Percentiles rank a stretch among this genome's conserved stretches.
These are phyloP conservation scores for Penicillium sp. DNA, from an alignment of 2,329 filamentous ascomycete species.

Conservation along the genomic window DNA sequence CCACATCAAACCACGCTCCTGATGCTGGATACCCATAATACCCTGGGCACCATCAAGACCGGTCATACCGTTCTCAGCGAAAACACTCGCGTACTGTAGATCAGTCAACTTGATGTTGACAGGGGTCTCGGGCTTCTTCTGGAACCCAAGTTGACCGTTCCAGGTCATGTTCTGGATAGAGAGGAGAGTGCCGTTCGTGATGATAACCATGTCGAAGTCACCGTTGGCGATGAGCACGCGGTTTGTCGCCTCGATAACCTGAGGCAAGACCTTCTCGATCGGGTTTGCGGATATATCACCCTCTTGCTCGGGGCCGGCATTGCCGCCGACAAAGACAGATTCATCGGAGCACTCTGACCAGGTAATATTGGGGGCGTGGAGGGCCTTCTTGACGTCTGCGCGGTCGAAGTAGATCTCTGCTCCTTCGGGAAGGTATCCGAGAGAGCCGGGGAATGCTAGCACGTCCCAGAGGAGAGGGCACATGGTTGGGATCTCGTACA, in stretches of 20 bases:
- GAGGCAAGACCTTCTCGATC: conserved; percentile 50
- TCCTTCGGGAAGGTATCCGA: conserved; percentile 62
- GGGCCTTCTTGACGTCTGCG: conserved; percentile 65
- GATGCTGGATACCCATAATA: conserved; percentile 68
- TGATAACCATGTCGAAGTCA: conserved; percentile 68
- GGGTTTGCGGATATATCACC: conserved; percentile 52
- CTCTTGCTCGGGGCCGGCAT: conserved; percentile 36
- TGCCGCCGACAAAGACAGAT: conserved; percentile 47
- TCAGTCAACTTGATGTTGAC: conserved; percentile 42
- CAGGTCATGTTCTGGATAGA: conserved; percentile 83
- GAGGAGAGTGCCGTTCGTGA: conserved; percentile 70
- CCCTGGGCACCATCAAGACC: conserved; percentile 67
- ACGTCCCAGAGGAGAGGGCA: conserved; percentile 72
- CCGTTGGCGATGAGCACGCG: conserved; percentile 76
- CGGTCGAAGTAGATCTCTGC: conserved; percentile 69
- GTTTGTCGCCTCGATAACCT: conserved; percentile 56
- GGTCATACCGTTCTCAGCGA: conserved; percentile 58
- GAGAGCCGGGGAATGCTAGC: conserved; percentile 59
- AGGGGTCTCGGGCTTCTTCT: conserved; percentile 58
- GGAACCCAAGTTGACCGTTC: conserved; percentile 72
- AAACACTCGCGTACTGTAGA: conserved; percentile 54
- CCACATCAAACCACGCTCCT: conserved; percentile 76
- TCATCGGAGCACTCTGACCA: conserved; percentile 38
- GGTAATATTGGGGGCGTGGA: conserved; percentile 57
- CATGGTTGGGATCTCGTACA: conserved; percentile 71